These are phyloP conservation scores for Arabidopsis suecica DNA, from an alignment of 345 rosid genomes.

Conservation along the genomic window DNA sequence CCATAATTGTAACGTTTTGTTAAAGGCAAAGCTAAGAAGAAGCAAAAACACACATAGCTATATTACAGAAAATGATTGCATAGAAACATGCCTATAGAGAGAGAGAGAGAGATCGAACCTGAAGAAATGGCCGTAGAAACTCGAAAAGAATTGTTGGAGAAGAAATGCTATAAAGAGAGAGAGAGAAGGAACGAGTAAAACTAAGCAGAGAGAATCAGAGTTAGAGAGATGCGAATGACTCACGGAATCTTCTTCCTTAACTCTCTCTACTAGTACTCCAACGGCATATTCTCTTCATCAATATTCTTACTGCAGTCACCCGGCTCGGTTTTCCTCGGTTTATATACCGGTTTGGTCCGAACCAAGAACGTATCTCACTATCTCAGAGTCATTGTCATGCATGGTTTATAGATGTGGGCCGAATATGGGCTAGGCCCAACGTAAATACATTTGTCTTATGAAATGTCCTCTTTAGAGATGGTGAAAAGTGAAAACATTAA, in stretches of 20 bases:
- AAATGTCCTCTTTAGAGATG: too few relatives aligned
- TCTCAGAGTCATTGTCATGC: neutral
- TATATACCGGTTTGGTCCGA: neutral
- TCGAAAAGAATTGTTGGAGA: constrained; percentile 5
- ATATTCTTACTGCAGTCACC: constrained; percentile 11
- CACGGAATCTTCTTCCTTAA: constrained; percentile 43
- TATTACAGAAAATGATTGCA: neutral
- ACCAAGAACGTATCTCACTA: neutral
- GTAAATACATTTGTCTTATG: too few relatives aligned
- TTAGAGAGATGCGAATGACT: constrained; percentile 46
- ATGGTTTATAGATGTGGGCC: neutral
- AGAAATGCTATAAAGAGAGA: constrained; percentile 33
- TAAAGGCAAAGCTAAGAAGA: neutral
- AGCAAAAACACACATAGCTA: neutral
- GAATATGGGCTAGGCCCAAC: constrained; percentile 11
- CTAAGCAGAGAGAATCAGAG: constrained; percentile 36
- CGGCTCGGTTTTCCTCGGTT: constrained; percentile 11
- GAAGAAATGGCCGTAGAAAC: constrained; percentile 28
- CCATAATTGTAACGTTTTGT: neutral
- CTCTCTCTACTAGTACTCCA: constrained; percentile 15
- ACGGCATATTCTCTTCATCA: constrained; percentile 40
- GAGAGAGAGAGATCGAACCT: constrained; percentile 35
- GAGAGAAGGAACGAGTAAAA: neutral
- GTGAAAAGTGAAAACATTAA: too few relatives aligned
- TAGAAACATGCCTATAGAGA: neutral